Base-by-base conservation (phyloP, 2,329 filamentous ascomycete species). In the Epichloe amarillans region DNA sequence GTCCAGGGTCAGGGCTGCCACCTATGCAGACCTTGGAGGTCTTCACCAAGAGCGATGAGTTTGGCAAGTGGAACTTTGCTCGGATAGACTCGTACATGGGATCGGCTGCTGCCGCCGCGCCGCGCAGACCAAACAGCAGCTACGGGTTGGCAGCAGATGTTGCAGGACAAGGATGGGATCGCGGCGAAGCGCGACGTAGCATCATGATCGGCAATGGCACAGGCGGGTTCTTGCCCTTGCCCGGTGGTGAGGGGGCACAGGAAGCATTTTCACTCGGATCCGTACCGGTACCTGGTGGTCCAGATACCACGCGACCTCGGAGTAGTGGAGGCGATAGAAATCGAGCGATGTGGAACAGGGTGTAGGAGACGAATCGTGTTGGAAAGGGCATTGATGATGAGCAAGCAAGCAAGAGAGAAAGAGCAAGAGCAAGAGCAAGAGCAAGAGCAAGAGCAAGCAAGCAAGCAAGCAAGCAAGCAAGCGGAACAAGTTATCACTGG, bases 21-120 rank as follows among this genome's bases (percentile, higher is more conserved):
- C 68, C 77, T 5, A 75, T 72, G 7, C 73, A 76, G 52, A 76
- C 74, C 6, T 73, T 82, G 33, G 77, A 80, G 56, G 72, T 82
- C 21, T 82, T 79, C 54, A 79, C 75, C 51, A 81, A 80, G 63
- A 72, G 73, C 54, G 73, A 79, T 49, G 76, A 80, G 56, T 72
- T 75, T 54, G 66, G 77, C 40, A 72, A 76, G 57, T 82, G 78
- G 78, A 77, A 75, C 50, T 79, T 78, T 60, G 70, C 76, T 46
- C 71, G 73, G 50, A 70, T 80, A 52, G 63, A 62, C 58, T 67
- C 62, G 52, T 52, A 64, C 45, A 57, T 55, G 56, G 46, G n/a
- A 38, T 59, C 52, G 51, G 57, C 42, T 53, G 57, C 42, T 53
- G 60, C 56, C 54, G 62, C 47, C 52, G 58, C 46, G 50, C 55